Evolutionary conservation across 2,329 filamentous ascomycete species (phyloP).

Genomic region (Fusarium nanum): DNA sequence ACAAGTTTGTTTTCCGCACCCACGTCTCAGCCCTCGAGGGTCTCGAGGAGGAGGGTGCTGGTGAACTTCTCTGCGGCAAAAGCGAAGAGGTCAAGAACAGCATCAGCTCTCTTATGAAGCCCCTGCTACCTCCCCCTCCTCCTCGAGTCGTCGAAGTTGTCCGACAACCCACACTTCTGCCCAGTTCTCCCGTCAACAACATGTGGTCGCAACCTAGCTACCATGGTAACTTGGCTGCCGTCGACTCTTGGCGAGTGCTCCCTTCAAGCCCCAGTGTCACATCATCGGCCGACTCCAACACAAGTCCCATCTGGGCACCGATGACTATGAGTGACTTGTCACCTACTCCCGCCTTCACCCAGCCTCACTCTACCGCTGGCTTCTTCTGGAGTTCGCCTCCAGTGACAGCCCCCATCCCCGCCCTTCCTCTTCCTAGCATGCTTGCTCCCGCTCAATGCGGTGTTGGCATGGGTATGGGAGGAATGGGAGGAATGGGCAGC

Average conservation of each 20-base stretch:
- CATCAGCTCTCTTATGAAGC: constrained; percentile 86
- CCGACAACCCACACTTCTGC: constrained; percentile 84
- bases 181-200: constrained; percentile 80
- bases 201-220: constrained; percentile 84
- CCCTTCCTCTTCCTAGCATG: constrained; percentile 87
- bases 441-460: constrained; percentile 83
- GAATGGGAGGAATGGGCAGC: constrained; percentile 72
- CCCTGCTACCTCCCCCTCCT: constrained; percentile 86
- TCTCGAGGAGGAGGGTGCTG: constrained; percentile 94
- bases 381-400: constrained; percentile 85
- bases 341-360: constrained; percentile 81
- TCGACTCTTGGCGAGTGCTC: constrained; percentile 91
- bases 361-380: constrained; percentile 76
- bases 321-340: constrained; percentile 83
- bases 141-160: constrained; percentile 91
- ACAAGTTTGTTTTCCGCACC: constrained; percentile 95
- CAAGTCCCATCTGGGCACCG: constrained; percentile 80
- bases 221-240: constrained; percentile 71
- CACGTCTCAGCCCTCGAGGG: constrained; percentile 91
- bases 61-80: constrained; percentile 90
- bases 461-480: constrained; percentile 78
- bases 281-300: constrained; percentile 76
- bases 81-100: constrained; percentile 92
- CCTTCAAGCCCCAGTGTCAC: constrained; percentile 88
- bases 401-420: constrained; percentile 77